Evolutionary conservation across 1,139 yeast genomes (phyloP).

Genomic region (Kluyveromyces sp.): DNA sequence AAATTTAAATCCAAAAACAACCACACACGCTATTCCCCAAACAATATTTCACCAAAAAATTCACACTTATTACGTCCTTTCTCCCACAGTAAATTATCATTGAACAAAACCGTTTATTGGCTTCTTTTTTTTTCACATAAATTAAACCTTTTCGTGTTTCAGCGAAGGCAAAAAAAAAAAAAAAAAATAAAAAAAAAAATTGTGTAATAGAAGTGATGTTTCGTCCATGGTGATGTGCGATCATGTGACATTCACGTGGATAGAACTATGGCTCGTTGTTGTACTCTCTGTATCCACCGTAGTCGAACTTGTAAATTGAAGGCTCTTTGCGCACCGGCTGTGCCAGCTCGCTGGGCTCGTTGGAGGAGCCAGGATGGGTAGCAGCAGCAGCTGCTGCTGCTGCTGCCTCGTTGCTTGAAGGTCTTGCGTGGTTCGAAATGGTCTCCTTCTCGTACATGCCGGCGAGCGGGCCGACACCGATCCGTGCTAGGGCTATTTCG

Average conservation of each 20-base stretch:
- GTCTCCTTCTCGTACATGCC: conserved; percentile 22
- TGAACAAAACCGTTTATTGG: too few relatives aligned
- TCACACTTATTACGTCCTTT: too few relatives aligned
- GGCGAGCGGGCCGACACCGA: conserved; percentile 76
- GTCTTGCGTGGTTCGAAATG: background rate
- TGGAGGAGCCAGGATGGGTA: background rate
- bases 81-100: too few relatives aligned
- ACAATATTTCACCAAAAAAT: too few relatives aligned
- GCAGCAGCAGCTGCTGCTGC: conserved; percentile 6
- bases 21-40: too few relatives aligned
- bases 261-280: conserved; percentile 12
- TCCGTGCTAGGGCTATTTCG: conserved; percentile 64
- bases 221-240: background rate
- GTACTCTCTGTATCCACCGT: conserved; percentile 34
- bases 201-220: too few relatives aligned
- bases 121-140: too few relatives aligned
- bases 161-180: background rate
- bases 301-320: conserved; percentile 27
- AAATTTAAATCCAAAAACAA: too few relatives aligned
- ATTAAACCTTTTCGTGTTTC: background rate
- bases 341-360: background rate
- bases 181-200: too few relatives aligned
- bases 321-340: background rate
- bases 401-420: conserved; percentile 9
- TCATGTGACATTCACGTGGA: background rate